Evolutionary conservation across 106 monocot genomes (phyloP), one percentile per base, ranked within the genome.

Genomic region (Phalaenopsis equestris): DNA sequence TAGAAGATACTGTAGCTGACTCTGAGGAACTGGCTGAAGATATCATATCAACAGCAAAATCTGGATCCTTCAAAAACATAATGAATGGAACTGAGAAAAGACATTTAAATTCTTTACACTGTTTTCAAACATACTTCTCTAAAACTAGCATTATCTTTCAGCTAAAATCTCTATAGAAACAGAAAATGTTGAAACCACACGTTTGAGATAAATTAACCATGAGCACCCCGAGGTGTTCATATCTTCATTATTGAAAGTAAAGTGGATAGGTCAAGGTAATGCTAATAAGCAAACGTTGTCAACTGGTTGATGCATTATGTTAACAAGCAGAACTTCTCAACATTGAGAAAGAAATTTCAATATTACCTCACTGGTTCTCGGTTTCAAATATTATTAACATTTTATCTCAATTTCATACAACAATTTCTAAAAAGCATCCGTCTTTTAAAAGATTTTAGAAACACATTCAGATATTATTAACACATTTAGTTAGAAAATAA

Each of bases 11-110:
- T 77, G 87, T 80, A 23, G 90, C n/a, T 75, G 87, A 72, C 81
- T 93, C 90, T 52, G 95, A 87, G 41, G 89, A 89, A 81, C 79
- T 82, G 18, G 80, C 80, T 42, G 87, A 79, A 39, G 89, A 68
- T 83, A 95, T 90, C 23, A 87, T 43, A 82, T 92, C 95, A 78
- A 95, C 89, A 42, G 87, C 86, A 81, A 89, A 83, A 85, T 87
- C 87, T 72, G 95, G 95, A 84, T 93, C 95, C 91, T 93, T 67
- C 19, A 80, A 12, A 41, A 42, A 49, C 16, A 21, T 43, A 76
- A 76, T 23, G 49, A 30, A 76, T 9, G 47, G 2, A 24, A 52
- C 41, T 42, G 5, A 19, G 43, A 19, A 4, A 15, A 41, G 5
- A 42, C n/a, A 74, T 5, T 21, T 74, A 3, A 45, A 3, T 74